A percentile compares a stretch with the other conserved stretches of the same genome.
Conservation (phyloP, 1,139 yeast species). For the Petasospora rhodanensis region DNA sequence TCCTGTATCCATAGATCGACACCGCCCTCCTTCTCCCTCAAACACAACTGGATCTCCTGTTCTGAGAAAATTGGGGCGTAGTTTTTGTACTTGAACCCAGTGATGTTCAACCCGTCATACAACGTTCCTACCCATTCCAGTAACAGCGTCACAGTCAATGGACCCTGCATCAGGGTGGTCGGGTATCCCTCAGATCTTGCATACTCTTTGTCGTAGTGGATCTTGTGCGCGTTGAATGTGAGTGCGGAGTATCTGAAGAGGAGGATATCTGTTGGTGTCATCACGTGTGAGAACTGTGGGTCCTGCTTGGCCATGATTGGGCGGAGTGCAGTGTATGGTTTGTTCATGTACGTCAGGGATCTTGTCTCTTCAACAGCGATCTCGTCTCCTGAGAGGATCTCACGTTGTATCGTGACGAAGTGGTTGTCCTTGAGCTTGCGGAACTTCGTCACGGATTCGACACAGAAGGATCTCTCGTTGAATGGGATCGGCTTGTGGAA, state of each 20-base stretch:
- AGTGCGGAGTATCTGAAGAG: conserved; percentile 65
- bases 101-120: conserved; percentile 18
- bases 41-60: conserved; percentile 27
- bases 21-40: conserved; percentile 9
- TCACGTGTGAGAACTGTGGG: conserved; percentile 18
- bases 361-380: conserved; percentile 29
- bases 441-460: conserved; percentile 40
- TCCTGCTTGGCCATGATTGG: conserved; percentile 1
- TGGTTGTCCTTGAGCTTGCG: conserved; percentile 34
- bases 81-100: conserved; percentile 44
- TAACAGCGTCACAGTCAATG: conserved; percentile 59
- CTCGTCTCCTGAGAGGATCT: conserved; percentile 25
- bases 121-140: conserved; percentile 37
- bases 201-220: conserved; percentile 66
- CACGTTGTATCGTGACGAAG: conserved; percentile 44
- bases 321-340: conserved; percentile 15
- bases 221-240: conserved; percentile 76
- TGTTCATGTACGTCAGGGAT: conserved; percentile 33
- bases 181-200: conserved; percentile 58
- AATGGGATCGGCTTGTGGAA: conserved; percentile 36
- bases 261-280: conserved; percentile 25
- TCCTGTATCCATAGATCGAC: conserved; percentile 24
- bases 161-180: conserved; percentile 72
- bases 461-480: conserved; percentile 37
- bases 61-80: conserved; percentile 42